phyloP scores from a whole-genome alignment of 2,329 filamentous ascomycete genomes.

The Cordyceps militaris region DNA sequence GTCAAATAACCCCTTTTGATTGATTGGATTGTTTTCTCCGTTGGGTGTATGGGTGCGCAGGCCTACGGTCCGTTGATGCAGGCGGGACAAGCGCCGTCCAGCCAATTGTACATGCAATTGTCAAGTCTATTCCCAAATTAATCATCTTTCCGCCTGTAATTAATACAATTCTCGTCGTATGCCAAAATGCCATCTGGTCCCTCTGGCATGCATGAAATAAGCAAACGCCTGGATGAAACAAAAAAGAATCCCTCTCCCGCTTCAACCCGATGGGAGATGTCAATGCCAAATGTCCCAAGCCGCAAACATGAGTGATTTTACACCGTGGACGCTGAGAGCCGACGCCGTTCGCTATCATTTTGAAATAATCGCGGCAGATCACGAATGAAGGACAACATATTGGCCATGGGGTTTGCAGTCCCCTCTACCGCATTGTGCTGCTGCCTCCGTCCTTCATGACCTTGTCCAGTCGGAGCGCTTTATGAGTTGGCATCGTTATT shows the following conservation, averaged over 20 bases:
- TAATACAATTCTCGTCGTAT: conserved; percentile 5
- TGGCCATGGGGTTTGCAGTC: background rate
- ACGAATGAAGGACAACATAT: conserved; percentile 1
- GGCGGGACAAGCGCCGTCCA: background rate
- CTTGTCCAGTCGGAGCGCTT: background rate
- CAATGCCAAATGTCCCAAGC: conserved; percentile 9
- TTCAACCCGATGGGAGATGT: conserved; percentile 3
- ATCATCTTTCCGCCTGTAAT: background rate
- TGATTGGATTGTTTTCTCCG: background rate
- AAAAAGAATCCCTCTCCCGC: background rate
- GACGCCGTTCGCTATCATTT: conserved; percentile 10
- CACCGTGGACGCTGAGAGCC: conserved; percentile 4
- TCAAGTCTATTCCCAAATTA: conserved; percentile 6
- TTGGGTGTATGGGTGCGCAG: too few relatives aligned
- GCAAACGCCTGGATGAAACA: conserved; percentile 3
- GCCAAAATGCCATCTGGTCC: background rate
- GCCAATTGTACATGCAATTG: background rate
- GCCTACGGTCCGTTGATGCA: too few relatives aligned
- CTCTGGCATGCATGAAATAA: background rate
- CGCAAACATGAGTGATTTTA: background rate
- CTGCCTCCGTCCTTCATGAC: background rate
- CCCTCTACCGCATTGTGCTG: background rate
- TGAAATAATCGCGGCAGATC: background rate
- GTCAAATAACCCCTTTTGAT: background rate
- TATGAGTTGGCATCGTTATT: conserved; percentile 14